Base-by-base conservation (phyloP, 179 eudicot genomes). In the Gypsophila paniculata region DNA sequence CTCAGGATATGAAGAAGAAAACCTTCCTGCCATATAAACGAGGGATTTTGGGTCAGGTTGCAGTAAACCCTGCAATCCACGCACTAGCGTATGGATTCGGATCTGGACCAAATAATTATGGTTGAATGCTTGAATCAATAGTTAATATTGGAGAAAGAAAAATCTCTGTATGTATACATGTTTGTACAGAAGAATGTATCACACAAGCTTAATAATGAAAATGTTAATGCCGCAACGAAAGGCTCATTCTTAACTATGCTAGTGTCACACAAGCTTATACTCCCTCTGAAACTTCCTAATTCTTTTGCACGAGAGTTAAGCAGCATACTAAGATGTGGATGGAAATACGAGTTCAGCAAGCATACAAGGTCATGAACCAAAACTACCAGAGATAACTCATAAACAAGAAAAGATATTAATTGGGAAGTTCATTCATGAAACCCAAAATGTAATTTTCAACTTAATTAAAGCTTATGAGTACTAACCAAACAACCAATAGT, bases 11-110 rank as follows among this genome's bases (percentile, higher is more conserved):
- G 86, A 90, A 81, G 85, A 90, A 83, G 90, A 90, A 85, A 67
- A 85, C 96, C 0, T 90, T 87, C 69, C 74, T 90, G 36, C 96
- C 96, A 8, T 90, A 89, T 76, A 90, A 87, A 78, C 93, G 85
- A 61, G 93, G 96, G 60, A 84, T 90, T 62, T 57, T 87, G 55
- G 96, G 96, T 53, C 42, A 86, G 15, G 71, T 88, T 26, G 85
- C 91, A 0, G 74, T 89, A 34, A 86, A 86, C 73, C 91, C 90
- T 0, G 53, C 81, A 2, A 74, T 70, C 23, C 77, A 78, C 65
- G 72, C 82, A 13, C 67, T 79, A 14, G 82, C 75, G 4, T 74
- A 79, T 79, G 82, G 82, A 6, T 79, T 64, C 54, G 81, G 78
- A 44, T 70, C 81, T 48, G 48, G 46, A 25, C 66, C 67, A 19